Evolutionary conservation across 2,329 filamentous ascomycete species (phyloP).

Genomic region (Xylaria polymorpha): DNA sequence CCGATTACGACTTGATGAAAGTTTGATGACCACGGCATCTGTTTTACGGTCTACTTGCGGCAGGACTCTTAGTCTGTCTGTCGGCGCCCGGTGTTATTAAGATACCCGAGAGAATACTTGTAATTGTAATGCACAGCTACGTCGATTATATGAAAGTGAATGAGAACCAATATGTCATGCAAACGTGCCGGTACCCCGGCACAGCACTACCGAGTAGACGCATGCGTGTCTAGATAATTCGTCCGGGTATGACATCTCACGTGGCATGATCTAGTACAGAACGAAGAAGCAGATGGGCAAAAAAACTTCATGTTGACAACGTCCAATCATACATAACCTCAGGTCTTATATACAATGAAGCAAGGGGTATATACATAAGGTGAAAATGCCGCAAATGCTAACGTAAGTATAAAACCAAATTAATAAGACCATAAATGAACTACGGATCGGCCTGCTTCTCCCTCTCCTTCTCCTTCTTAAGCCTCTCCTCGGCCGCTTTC

Average conservation of each 20-base stretch:
- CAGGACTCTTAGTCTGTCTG: neutral
- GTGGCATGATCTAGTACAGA: neutral
- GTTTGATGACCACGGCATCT: constrained; percentile 19
- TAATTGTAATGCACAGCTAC: neutral
- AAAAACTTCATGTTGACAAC: neutral
- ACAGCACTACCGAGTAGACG: neutral
- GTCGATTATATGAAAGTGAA: neutral
- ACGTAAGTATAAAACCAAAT: constrained; percentile 8
- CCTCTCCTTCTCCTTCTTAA: constrained; percentile 47
- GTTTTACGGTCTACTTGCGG: neutral
- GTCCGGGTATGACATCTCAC: neutral
- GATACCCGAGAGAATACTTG: constrained; percentile 31
- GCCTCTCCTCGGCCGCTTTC: constrained; percentile 75
- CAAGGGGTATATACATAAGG: constrained; percentile 24
- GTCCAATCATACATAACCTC: neutral
- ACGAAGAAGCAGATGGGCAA: neutral
- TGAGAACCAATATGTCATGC: neutral
- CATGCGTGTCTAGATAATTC: neutral
- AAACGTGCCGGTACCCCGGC: neutral
- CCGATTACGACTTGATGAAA: constrained; percentile 22
- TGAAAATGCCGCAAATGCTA: constrained; percentile 19
- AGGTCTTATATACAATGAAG: neutral
- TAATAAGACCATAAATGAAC: neutral
- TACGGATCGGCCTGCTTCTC: constrained; percentile 39
- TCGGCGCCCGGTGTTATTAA: constrained; percentile 21